These are phyloP conservation scores for Mentha longifolia DNA, from an alignment of 257 asterid genomes.

Conservation along the genomic window DNA sequence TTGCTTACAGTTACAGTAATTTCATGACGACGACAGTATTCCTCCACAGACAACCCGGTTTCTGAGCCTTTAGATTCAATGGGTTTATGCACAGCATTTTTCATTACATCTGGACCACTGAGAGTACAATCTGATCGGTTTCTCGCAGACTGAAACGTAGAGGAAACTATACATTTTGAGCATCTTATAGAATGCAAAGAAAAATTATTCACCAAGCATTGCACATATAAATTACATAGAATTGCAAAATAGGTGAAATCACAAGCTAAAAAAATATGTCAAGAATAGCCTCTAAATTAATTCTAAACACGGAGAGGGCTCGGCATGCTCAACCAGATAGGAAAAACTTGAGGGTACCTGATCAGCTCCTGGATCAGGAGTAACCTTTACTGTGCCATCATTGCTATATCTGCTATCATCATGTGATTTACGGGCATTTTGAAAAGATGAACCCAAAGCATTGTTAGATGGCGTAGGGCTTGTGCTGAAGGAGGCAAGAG, in stretches of 20 bases:
- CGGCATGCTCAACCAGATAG: constrained; percentile 12
- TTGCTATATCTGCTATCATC: constrained; percentile 46
- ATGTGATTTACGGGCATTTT: constrained; percentile 39
- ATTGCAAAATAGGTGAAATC: constrained; percentile 14
- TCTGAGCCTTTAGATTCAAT: constrained; percentile 51
- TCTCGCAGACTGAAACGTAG: constrained; percentile 44
- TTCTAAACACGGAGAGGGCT: neutral
- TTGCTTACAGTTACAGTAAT: constrained; percentile 71
- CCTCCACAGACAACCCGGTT: constrained; percentile 59
- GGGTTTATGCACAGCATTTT: constrained; percentile 38
- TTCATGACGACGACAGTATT: constrained; percentile 73
- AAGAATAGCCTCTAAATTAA: neutral
- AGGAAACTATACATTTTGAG: constrained; percentile 12
- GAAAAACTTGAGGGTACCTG: constrained; percentile 49
- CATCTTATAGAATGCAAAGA: constrained; percentile 1
- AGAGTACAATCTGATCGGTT: constrained; percentile 42
- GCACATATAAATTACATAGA: neutral
- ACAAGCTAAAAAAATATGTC: neutral
- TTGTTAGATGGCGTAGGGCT: constrained; percentile 45
- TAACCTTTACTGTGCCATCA: constrained; percentile 43
- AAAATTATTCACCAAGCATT: constrained; percentile 23
- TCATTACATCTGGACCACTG: constrained; percentile 38
- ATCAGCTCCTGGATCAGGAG: constrained; percentile 48
- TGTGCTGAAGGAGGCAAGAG: constrained; percentile 43
- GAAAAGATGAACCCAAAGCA: constrained; percentile 52